Evolutionary conservation across 139 green algal genomes (phyloP), one percentile per base, ranked within the genome.

Genomic region (Chlamydomonas incerta): DNA sequence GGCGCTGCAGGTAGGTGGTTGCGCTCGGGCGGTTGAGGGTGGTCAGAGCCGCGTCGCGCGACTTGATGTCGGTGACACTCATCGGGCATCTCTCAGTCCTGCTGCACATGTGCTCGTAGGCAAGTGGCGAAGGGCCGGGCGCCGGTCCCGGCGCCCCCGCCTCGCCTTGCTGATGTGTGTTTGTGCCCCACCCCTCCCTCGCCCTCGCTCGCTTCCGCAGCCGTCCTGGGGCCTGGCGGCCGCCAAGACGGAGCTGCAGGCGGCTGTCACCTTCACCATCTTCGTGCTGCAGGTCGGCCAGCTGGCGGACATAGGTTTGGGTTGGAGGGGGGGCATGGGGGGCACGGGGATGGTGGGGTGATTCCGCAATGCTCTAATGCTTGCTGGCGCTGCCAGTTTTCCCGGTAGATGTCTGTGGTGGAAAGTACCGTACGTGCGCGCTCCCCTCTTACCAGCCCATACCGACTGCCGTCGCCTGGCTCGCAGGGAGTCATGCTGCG

Each of bases 401-500:
- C n/a, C n/a, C n/a, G n/a, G n/a, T n/a, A n/a, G n/a, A n/a, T n/a
- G n/a, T n/a, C n/a, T n/a, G n/a, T n/a, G n/a, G n/a, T n/a, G n/a
- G n/a, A n/a, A n/a, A n/a, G n/a, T n/a, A n/a, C n/a, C n/a, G n/a
- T n/a, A n/a, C n/a, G n/a, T n/a, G n/a, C n/a, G n/a, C n/a, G n/a
- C n/a, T n/a, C n/a, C n/a, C n/a, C n/a, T n/a, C n/a, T n/a, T n/a
- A n/a, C n/a, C n/a, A n/a, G n/a, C n/a, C n/a, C n/a, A n/a, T n/a
- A n/a, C n/a, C n/a, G n/a, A n/a, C n/a, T n/a, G n/a, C n/a, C n/a
- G n/a, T n/a, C n/a, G n/a, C n/a, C 41, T 50, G 41, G 6, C 8
- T 5, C 41, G 33, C 87, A 91, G 84, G 88, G 88, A 0, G 60
- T 90, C 24, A 82, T 90, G 79, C 62, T 89, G 68, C n/a, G 84